Evolutionary conservation across 2,329 filamentous ascomycete genomes (phyloP), one percentile per base, ranked within the genome.

Genomic region (Sclerotinia subarctica): DNA sequence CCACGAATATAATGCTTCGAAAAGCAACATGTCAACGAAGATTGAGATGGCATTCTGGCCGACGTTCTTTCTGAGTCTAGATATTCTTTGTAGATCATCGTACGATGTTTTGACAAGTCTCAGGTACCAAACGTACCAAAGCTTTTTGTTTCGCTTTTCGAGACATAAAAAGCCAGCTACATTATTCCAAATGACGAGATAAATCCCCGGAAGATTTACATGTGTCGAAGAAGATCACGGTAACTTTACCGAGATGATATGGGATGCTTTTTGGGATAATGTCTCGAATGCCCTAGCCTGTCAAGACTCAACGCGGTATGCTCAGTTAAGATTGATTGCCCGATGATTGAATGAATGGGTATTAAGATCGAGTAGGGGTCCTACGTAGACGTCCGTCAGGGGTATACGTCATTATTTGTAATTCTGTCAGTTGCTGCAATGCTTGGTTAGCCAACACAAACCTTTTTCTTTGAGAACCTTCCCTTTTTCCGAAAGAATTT

Each of bases 141-240:
- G 44, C 44, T 49, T 60, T 26, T 49, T 42, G 38, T 42, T 42
- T 42, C 17, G 38, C 38, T 35, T 26, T 60, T 49, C 42, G n/a
- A 32, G 29, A 56, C 26, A 42, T 17, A 5, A 42, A 42, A 17
- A 42, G 38, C 44, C 29, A 60, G 58, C 44, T 44, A 60, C 44
- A 60, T 49, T 17, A 49, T 49, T 47, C 58, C 44, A 49, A 60
- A 60, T 49, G 44, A 49, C 58, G 58, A 49, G 26, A 35, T 13
- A 49, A 60, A 60, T 35, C 57, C 42, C 57, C 26, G 26, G 26
- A 29, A 21, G 58, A 60, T 60, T 26, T 49, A 44, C 54, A 57
- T 57, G 29, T 57, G 35, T 60, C 44, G 58, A 60, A 32, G 29
- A 21, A 60, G 58, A 60, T 60, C 58, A 35, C 44, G 58, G 58